Base-by-base conservation (phyloP, 1,139 yeast species). In the Pichia cactophila region DNA sequence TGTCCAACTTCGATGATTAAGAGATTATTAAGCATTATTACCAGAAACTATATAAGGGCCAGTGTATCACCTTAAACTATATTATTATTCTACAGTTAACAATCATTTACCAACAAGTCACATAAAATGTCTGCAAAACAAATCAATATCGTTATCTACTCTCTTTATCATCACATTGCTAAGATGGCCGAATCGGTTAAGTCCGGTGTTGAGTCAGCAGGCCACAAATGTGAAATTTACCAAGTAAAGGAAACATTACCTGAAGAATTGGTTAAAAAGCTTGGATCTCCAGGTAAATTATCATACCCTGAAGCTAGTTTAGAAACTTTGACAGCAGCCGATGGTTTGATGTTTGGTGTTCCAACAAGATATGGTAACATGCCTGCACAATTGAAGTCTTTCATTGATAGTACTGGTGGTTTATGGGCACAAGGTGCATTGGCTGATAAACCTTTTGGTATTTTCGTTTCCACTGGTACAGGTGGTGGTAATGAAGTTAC, bases 401-500 rank as follows among this genome's bases (percentile, higher is more conserved):
- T 82, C 73, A 80, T 88, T 84, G 94, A 85, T 63, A 66, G 75
- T 45, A 84, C 92, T 48, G 92, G 92, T 60, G 84, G 85, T 41
- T 69, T 86, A 55, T 86, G 95, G 95, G 87, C 84, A 47, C 54
- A 66, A 47, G 92, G 94, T 64, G 80, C 80, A 48, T 71, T 86
- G 52, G 69, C 75, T 59, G 90, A 90, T 61, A 86, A 86, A 69
- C 76, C 76, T 56, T 87, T 84, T 41, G 90, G 90, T 59, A 64
- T 81, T 49, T 86, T 86, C 61, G 82, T 81, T 49, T 75, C 86
- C 45, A 86, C 95, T 39, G 90, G 90, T 61, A 76, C 88, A 48
- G 90, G 90, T 61, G 94, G 94, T 65, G 89, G 89, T 54, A 88
- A 84, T 69, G 95, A 86, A 70, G 69, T 73, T 49, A 84, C 95